Evolutionary conservation across 202 grass and related monocot genomes (phyloP).

Genomic region (Schoenoplectus tabernaemontani): DNA sequence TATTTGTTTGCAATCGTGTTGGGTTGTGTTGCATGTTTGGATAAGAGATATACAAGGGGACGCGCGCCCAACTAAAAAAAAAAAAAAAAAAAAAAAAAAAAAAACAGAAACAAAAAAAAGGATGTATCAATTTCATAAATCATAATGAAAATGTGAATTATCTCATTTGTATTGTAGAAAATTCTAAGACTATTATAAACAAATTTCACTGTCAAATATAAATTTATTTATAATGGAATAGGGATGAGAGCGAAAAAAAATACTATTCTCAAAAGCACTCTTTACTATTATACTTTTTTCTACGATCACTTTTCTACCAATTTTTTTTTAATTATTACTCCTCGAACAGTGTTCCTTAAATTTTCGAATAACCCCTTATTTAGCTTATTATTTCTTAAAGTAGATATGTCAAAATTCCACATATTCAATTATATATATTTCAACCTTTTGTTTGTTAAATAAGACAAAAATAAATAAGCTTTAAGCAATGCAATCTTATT

Average conservation of each 20-base stretch:
- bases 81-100: neutral
- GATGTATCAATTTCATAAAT: neutral
- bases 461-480: neutral
- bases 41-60: neutral
- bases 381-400: too few species aligned
- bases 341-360: too few species aligned
- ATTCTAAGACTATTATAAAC: neutral
- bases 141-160: neutral
- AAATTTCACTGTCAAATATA: neutral
- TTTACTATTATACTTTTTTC: too few species aligned
- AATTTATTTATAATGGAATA: neutral
- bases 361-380: too few species aligned
- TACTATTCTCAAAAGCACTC: neutral
- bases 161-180: neutral
- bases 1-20: conserved; percentile 4
- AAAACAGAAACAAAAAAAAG: neutral
- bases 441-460: too few species aligned
- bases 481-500: neutral
- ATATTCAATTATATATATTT: too few species aligned
- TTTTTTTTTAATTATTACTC: too few species aligned
- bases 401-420: too few species aligned
- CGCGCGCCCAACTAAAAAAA: too few species aligned
- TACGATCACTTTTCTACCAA: neutral
- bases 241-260: neutral
- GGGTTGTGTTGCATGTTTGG: neutral